Evolutionary conservation across 768 basidiomycete genomes (phyloP).

Genomic region (Psilocybe subaeruginosa): DNA sequence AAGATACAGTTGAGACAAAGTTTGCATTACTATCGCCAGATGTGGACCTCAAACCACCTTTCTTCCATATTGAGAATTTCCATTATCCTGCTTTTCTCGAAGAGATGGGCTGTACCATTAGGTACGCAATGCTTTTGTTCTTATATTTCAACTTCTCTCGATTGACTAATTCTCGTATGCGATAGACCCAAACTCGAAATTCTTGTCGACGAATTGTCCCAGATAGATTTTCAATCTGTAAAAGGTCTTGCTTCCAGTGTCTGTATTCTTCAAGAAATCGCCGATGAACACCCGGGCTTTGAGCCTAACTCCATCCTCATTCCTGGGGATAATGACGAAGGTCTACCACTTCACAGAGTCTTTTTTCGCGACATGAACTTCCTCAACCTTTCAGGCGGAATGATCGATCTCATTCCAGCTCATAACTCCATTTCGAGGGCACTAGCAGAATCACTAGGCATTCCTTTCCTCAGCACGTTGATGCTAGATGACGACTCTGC

Average conservation of each 20-base stretch:
- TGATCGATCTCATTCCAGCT: slow-evolving; percentile 4
- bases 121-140: slow-evolving; percentile 4
- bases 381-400: background rate
- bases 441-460: slow-evolving; percentile 13
- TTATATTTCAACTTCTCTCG: background rate
- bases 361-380: slow-evolving; percentile 14
- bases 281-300: background rate
- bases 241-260: slow-evolving; percentile 1
- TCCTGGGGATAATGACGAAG: slow-evolving; percentile 4
- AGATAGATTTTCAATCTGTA: background rate
- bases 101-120: slow-evolving; percentile 13
- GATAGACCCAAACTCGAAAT: slow-evolving; percentile 12
- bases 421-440: slow-evolving; percentile 15
- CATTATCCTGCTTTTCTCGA: background rate
- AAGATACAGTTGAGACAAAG: background rate
- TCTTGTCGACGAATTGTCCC: slow-evolving; percentile 1
- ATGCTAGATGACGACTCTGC: background rate
- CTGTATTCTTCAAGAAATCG: slow-evolving; percentile 15
- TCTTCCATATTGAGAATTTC: slow-evolving; percentile 7
- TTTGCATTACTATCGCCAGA: slow-evolving; percentile 15
- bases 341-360: slow-evolving; percentile 4
- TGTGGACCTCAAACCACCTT: slow-evolving; percentile 12
- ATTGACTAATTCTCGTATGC: background rate
- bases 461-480: slow-evolving; percentile 16
- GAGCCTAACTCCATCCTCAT: slow-evolving; percentile 3